Percentiles rank a stretch among this genome's conserved stretches.
Evolutionary conservation across 345 rosid genomes (phyloP).

Genomic region (Acer saccharum): DNA sequence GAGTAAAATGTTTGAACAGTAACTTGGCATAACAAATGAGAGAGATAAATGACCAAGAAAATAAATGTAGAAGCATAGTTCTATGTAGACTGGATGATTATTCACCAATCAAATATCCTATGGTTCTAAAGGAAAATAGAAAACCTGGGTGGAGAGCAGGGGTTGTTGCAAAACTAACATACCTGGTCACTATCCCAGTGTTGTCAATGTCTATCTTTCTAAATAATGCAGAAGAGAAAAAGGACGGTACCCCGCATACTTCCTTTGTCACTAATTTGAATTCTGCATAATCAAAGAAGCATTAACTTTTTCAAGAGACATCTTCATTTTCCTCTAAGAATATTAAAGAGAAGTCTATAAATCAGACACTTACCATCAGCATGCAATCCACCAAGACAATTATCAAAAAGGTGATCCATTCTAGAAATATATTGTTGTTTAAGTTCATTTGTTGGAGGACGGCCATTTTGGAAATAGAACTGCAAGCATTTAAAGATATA

Average conservation of each 20-base stretch:
- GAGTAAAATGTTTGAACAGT: neutral
- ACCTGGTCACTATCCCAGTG: constrained; percentile 78
- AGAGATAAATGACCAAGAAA: neutral
- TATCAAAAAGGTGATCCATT: constrained; percentile 55
- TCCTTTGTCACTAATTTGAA: constrained; percentile 73
- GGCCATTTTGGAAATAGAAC: constrained; percentile 90
- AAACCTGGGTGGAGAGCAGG: neutral
- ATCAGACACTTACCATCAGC: constrained; percentile 51
- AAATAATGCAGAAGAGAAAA: constrained; percentile 65
- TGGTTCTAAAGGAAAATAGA: neutral
- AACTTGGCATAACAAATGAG: neutral
- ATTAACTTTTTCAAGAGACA: constrained; percentile 5
- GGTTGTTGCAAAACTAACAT: constrained; percentile 17
- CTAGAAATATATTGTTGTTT: constrained; percentile 64
- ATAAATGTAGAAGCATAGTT: neutral
- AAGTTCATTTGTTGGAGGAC: constrained; percentile 67
- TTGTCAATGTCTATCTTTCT: constrained; percentile 61
- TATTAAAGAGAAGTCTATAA: constrained; percentile 9
- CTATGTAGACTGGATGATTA: neutral
- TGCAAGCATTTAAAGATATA: constrained; percentile 34
- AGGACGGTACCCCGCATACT: constrained; percentile 90
- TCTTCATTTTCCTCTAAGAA: neutral
- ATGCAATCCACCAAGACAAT: constrained; percentile 58
- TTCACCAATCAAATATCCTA: neutral
- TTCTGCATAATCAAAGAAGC: constrained; percentile 49